Conservation (phyloP, 371 early-diverging fungal species). For the Nematocida minor region DNA sequence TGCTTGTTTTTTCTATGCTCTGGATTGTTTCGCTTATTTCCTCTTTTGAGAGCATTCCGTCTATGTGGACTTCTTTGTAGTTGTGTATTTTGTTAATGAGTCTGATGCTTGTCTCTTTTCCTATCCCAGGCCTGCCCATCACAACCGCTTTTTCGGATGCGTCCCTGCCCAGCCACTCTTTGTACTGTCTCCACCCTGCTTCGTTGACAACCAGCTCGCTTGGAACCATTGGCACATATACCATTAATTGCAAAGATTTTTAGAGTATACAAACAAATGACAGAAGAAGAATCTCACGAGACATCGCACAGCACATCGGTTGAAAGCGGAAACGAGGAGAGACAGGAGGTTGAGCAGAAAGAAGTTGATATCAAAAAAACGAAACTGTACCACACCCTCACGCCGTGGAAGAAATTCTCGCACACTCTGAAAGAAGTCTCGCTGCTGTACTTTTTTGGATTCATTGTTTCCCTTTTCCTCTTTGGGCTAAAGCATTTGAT, state of each 20-base stretch:
- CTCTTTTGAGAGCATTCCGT: background rate
- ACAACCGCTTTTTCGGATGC: too few species aligned
- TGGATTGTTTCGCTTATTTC: background rate
- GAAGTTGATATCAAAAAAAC: constrained; percentile 25
- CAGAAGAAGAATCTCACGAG: constrained; percentile 48
- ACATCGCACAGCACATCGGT: constrained; percentile 37
- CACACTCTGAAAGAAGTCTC: constrained; percentile 8
- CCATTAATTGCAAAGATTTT: background rate
- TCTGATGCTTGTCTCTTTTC: constrained; percentile 33
- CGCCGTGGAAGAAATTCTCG: constrained; percentile 3
- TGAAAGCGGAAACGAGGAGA: constrained; percentile 36
- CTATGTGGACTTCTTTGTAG: constrained; percentile 27
- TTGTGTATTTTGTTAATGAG: background rate
- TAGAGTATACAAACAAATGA: background rate
- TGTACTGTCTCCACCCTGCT: background rate
- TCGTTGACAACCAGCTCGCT: constrained; percentile 26
- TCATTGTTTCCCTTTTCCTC: background rate
- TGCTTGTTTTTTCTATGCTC: background rate
- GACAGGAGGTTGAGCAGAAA: background rate
- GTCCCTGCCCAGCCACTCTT: constrained; percentile 21
- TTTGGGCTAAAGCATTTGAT: background rate
- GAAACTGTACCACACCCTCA: constrained; percentile 14
- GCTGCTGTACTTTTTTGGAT: background rate
- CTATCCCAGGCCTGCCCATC: constrained; percentile 25
- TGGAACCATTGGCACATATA: constrained; percentile 16